These are phyloP conservation scores for Morella rubra DNA, from an alignment of 306 rosid genomes.

Conservation along the genomic window DNA sequence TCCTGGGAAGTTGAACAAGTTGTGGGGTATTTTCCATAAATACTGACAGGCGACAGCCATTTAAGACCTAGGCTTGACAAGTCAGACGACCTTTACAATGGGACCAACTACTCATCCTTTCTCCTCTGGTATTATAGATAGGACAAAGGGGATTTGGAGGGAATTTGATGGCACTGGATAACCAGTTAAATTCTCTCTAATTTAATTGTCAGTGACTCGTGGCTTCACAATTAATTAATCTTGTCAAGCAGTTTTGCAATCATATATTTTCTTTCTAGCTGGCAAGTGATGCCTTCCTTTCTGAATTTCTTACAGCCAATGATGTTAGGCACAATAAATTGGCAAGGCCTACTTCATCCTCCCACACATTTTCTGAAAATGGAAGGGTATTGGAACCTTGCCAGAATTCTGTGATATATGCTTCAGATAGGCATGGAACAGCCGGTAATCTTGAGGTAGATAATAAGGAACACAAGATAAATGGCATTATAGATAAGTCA, in stretches of 20 bases:
- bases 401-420: constrained; percentile 45
- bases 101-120: too few species aligned
- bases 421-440: constrained; percentile 45
- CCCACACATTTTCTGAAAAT: constrained; percentile 54
- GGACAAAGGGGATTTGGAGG: too few species aligned
- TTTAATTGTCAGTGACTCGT: too few species aligned
- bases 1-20: too few species aligned
- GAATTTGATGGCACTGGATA: too few species aligned
- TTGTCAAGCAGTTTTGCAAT: constrained; percentile 15
- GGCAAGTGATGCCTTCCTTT: constrained; percentile 36
- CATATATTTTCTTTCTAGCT: constrained; percentile 38
- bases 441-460: constrained; percentile 45
- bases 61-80: too few species aligned
- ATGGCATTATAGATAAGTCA: constrained; percentile 60
- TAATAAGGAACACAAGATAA: constrained; percentile 49
- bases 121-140: too few species aligned
- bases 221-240: too few species aligned
- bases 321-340: constrained; percentile 72
- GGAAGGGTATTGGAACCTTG: constrained; percentile 66
- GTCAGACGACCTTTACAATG: too few species aligned
- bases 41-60: too few species aligned
- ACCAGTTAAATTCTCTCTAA: too few species aligned
- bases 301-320: constrained; percentile 57
- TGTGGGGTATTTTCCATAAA: too few species aligned
- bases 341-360: constrained; percentile 43